Evolutionary conservation across 2,329 filamentous ascomycete species (phyloP).

Genomic region (Clathrospora elynae): DNA sequence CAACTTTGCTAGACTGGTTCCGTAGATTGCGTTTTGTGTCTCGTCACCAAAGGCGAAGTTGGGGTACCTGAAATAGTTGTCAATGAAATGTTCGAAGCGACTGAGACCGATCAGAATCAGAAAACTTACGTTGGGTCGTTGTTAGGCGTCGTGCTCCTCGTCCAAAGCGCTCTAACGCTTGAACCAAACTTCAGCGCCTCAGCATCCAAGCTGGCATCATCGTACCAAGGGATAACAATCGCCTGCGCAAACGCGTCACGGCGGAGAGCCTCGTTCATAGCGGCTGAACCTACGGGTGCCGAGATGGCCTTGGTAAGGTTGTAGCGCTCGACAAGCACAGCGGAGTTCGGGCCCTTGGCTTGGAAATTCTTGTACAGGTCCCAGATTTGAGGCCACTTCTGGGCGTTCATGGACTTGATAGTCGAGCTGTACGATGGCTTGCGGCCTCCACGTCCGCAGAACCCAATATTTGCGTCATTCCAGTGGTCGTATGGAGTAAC

Average conservation of each 20-base stretch:
- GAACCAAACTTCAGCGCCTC: constrained; percentile 45
- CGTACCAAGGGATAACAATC: constrained; percentile 51
- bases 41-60: constrained; percentile 41
- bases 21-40: constrained; percentile 29
- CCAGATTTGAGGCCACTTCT: constrained; percentile 50
- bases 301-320: constrained; percentile 40
- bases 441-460: constrained; percentile 47
- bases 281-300: constrained; percentile 14
- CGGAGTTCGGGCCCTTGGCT: constrained; percentile 39
- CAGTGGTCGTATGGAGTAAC: constrained; percentile 47
- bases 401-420: constrained; percentile 43
- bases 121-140: constrained; percentile 30
- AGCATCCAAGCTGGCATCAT: constrained; percentile 42
- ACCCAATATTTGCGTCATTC: constrained; percentile 49
- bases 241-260: constrained; percentile 46
- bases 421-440: constrained; percentile 49
- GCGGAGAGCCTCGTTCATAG: constrained; percentile 39
- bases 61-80: constrained; percentile 24
- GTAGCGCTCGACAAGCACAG: constrained; percentile 48
- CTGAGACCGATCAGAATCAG: too few relatives aligned
- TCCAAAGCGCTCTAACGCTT: constrained; percentile 39
- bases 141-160: constrained; percentile 13
- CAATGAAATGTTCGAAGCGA: constrained; percentile 2
- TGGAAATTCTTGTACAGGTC: constrained; percentile 48
- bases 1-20: constrained; percentile 25